phyloP scores from a whole-genome alignment of 176 grass and related monocot genomes.

The Panicum miliaceum region DNA sequence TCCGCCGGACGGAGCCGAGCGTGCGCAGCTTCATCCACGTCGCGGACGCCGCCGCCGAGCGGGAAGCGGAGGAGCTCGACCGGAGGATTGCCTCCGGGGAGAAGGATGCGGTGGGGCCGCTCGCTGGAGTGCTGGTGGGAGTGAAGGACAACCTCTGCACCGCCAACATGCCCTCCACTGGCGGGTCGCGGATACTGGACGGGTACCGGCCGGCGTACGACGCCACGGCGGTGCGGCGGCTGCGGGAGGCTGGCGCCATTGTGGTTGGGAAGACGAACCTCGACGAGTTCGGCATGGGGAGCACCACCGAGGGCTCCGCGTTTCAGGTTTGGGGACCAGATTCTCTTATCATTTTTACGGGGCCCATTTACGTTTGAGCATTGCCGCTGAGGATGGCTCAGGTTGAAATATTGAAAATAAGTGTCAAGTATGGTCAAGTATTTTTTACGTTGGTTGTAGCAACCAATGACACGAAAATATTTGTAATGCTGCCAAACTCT shows the following conservation, averaged over 20 bases:
- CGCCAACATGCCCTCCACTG: slow-evolving; percentile 83
- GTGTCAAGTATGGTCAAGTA: neutral
- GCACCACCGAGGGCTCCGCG: slow-evolving; percentile 89
- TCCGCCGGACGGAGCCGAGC: slow-evolving; percentile 80
- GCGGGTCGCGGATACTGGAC: slow-evolving; percentile 85
- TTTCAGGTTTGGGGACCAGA: slow-evolving; percentile 63
- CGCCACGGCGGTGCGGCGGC: slow-evolving; percentile 74
- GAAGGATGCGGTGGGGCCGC: slow-evolving; percentile 62
- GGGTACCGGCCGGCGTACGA: slow-evolving; percentile 88
- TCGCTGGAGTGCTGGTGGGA: slow-evolving; percentile 78
- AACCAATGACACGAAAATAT: neutral
- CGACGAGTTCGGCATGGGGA: slow-evolving; percentile 97
- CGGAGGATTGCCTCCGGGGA: slow-evolving; percentile 56
- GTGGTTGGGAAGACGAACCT: slow-evolving; percentile 91
- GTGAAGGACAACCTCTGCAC: slow-evolving; percentile 97
- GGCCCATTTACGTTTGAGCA: neutral
- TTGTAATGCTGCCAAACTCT: neutral
- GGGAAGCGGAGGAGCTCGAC: slow-evolving; percentile 76
- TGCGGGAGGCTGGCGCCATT: slow-evolving; percentile 80
- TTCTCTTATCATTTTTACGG: neutral
- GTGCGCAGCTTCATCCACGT: slow-evolving; percentile 92
- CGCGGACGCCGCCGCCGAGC: slow-evolving; percentile 60
- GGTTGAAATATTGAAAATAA: neutral
- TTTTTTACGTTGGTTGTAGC: neutral
- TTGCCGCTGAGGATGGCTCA: neutral